Evolutionary conservation across 495 filamentous ascomycete genomes (phyloP).

Genomic region (Lasiosphaeria miniovina): DNA sequence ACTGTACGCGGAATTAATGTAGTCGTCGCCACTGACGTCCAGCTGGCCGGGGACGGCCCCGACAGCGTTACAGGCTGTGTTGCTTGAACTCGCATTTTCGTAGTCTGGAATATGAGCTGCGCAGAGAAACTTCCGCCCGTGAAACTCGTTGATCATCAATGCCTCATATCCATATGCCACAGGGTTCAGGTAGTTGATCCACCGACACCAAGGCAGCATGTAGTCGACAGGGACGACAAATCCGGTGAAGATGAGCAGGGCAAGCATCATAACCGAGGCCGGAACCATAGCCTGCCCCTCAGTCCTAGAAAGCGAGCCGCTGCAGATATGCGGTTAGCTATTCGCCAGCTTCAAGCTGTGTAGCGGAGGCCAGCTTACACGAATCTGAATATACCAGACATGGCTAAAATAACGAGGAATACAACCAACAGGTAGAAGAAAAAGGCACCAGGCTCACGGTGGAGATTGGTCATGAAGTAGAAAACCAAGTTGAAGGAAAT

Average conservation of each 20-base stretch:
- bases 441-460: conserved; percentile 71
- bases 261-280: conserved; percentile 75
- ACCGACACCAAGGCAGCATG: conserved; percentile 82
- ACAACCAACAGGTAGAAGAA: conserved; percentile 76
- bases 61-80: conserved; percentile 57
- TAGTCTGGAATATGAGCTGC: conserved; percentile 48
- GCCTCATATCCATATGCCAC: conserved; percentile 84
- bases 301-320: conserved; percentile 67
- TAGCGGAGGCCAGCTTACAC: conserved; percentile 37
- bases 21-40: conserved; percentile 63
- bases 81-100: conserved; percentile 30
- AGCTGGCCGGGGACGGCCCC: conserved; percentile 58
- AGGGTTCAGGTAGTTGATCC: conserved; percentile 85
- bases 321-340: not conserved
- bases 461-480: conserved; percentile 84
- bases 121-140: conserved; percentile 61
- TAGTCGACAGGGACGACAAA: conserved; percentile 75
- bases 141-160: conserved; percentile 88
- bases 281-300: conserved; percentile 82
- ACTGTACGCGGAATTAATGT: conserved; percentile 56
- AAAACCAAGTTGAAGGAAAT: conserved; percentile 64
- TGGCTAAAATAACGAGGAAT: conserved; percentile 61
- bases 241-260: conserved; percentile 83
- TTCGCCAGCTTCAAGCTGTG: not conserved
- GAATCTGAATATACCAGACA: conserved; percentile 80